phyloP scores from a whole-genome alignment of 2,329 filamentous ascomycete species.

The Colletotrichum trifolii region DNA sequence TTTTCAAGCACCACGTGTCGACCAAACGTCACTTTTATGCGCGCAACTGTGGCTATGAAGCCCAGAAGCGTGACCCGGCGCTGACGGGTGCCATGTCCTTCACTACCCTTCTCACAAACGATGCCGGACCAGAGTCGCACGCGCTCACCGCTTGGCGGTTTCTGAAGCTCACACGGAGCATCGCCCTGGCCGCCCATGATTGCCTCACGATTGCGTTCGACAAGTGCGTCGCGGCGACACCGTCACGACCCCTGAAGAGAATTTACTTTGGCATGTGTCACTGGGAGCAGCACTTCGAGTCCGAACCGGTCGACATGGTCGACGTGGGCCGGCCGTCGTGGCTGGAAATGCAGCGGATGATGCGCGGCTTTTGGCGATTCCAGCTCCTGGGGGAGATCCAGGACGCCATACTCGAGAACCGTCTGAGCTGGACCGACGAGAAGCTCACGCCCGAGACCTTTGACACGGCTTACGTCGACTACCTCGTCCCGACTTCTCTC shows the following conservation, averaged over 20 bases:
- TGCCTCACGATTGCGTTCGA: too few relatives aligned
- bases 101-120: background rate
- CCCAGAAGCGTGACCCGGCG: background rate
- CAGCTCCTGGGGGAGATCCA: background rate
- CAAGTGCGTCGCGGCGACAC: too few relatives aligned
- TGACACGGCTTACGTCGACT: background rate
- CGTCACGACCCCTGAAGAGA: background rate
- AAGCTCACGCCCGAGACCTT: background rate
- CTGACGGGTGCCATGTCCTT: background rate
- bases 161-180: too few relatives aligned
- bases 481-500: background rate
- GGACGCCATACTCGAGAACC: background rate
- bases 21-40: background rate
- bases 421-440: background rate
- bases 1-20: background rate
- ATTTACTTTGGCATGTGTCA: background rate
- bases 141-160: too few relatives aligned
- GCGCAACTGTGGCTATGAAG: background rate
- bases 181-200: too few relatives aligned
- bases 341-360: constrained; percentile 1
- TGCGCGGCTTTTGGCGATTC: constrained; percentile 4
- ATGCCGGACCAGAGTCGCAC: too few relatives aligned
- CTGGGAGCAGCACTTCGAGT: background rate
- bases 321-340: background rate
- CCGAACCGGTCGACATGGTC: background rate